These are phyloP conservation scores for Nicotiana attenuata DNA, from an alignment of 257 asterid genomes.

Conservation along the genomic window DNA sequence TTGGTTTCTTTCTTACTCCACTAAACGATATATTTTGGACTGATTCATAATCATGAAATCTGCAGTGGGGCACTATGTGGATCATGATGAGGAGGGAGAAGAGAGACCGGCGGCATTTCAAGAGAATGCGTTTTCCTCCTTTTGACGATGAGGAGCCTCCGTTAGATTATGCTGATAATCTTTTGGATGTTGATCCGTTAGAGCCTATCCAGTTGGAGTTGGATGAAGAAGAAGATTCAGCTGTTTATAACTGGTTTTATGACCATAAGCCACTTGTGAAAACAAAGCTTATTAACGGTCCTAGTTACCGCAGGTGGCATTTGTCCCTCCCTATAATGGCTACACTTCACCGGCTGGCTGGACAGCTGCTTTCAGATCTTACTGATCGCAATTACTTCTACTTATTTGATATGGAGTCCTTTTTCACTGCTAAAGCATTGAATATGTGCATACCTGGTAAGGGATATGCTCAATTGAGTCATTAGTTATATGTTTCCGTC, in stretches of 20 bases:
- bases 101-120: constrained; percentile 95
- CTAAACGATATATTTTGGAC: background rate
- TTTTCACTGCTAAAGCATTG: constrained; percentile 93
- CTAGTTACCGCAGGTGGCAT: constrained; percentile 98
- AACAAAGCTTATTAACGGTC: constrained; percentile 95
- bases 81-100: constrained; percentile 99
- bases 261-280: constrained; percentile 97
- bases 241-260: constrained; percentile 94
- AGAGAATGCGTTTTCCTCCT: constrained; percentile 98
- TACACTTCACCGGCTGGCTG: constrained; percentile 94
- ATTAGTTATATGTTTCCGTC: background rate
- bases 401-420: constrained; percentile 97
- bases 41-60: background rate
- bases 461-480: background rate
- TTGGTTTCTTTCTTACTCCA: background rate
- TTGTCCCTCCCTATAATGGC: constrained; percentile 98
- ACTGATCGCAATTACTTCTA: constrained; percentile 90
- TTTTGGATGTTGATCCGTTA: constrained; percentile 92
- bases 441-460: constrained; percentile 98
- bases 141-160: constrained; percentile 99
- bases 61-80: constrained; percentile 99
- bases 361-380: constrained; percentile 91
- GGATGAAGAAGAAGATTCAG: constrained; percentile 97
- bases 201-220: constrained; percentile 95
- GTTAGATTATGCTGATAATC: constrained; percentile 91